A percentile compares a stretch with the other conserved stretches of the same genome.
These are phyloP conservation scores for Chalara sp. DNA, from an alignment of 2,329 filamentous ascomycete genomes.

Conservation along the genomic window DNA sequence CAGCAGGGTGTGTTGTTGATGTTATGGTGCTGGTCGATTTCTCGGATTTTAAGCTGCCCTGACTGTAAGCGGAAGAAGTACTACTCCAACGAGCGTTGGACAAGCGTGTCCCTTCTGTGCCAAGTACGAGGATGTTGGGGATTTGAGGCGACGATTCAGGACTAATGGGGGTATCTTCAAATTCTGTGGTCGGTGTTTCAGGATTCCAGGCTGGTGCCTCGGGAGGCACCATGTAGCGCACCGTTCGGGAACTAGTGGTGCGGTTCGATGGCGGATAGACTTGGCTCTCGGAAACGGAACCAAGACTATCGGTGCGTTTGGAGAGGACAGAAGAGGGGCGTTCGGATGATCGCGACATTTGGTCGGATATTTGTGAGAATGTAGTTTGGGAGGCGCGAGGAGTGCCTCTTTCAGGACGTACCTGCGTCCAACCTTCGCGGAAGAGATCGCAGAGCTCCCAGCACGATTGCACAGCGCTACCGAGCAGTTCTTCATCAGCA, in stretches of 20 bases:
- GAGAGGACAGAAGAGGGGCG: constrained; percentile 23
- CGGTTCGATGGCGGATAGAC: constrained; percentile 20
- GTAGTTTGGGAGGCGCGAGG: constrained; percentile 73
- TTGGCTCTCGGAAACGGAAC: constrained; percentile 41
- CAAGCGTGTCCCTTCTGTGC: constrained; percentile 56
- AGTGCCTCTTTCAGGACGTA: constrained; percentile 78
- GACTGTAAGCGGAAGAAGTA: constrained; percentile 73
- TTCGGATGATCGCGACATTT: constrained; percentile 33
- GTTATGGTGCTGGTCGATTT: constrained; percentile 61
- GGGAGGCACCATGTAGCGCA: constrained; percentile 19
- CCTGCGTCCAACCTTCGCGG: constrained; percentile 83
- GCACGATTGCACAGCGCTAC: constrained; percentile 84
- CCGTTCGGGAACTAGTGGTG: background rate
- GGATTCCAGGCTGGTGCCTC: constrained; percentile 41
- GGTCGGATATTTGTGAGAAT: constrained; percentile 54
- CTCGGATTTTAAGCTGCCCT: constrained; percentile 49
- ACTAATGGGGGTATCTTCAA: constrained; percentile 83
- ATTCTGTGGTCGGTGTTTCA: constrained; percentile 91
- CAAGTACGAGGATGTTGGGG: constrained; percentile 83
- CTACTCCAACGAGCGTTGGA: constrained; percentile 73
- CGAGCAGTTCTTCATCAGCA: constrained; percentile 76
- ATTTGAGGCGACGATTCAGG: constrained; percentile 69
- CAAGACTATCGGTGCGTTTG: constrained; percentile 34
- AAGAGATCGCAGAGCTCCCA: constrained; percentile 95
- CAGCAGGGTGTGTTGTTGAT: constrained; percentile 48